These are phyloP conservation scores for Tolypocladium sp. DNA, from an alignment of 2,329 filamentous ascomycete species.

Conservation along the genomic window DNA sequence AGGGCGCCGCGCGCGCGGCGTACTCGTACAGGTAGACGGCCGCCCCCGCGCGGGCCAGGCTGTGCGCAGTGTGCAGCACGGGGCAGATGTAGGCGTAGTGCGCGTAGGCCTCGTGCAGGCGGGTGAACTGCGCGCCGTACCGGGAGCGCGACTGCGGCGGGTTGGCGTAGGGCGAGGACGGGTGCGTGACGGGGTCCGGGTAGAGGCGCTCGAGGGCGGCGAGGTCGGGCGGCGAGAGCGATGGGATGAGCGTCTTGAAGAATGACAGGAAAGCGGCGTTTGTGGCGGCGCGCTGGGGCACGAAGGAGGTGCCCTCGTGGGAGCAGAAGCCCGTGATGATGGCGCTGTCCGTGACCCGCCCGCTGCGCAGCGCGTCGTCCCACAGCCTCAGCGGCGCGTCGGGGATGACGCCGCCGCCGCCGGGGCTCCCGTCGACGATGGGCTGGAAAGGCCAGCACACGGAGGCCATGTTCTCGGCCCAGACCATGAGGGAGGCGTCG, in stretches of 20 bases:
- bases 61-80: slow-evolving; percentile 49
- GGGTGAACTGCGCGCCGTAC: slow-evolving; percentile 44
- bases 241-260: slow-evolving; percentile 52
- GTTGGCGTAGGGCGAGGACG: slow-evolving; percentile 30
- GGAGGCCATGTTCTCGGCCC: slow-evolving; percentile 28
- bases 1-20: slow-evolving; percentile 32
- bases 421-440: slow-evolving; percentile 45
- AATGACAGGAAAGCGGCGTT: slow-evolving; percentile 48
- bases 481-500: slow-evolving; percentile 34
- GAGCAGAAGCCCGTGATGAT: slow-evolving; percentile 63
- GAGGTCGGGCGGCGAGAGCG: slow-evolving; percentile 42
- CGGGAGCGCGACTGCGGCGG: slow-evolving; percentile 18
- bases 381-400: slow-evolving; percentile 51
- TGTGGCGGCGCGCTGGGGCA: slow-evolving; percentile 38
- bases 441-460: slow-evolving; percentile 60
- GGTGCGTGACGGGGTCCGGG: slow-evolving; percentile 41
- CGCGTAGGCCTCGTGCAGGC: slow-evolving; percentile 51
- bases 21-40: slow-evolving; percentile 50
- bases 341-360: slow-evolving; percentile 3
- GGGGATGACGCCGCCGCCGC: slow-evolving; percentile 38
- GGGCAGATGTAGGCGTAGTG: slow-evolving; percentile 59
- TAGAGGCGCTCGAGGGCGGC: slow-evolving; percentile 49
- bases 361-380: slow-evolving; percentile 44
- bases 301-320: slow-evolving; percentile 59
- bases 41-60: slow-evolving; percentile 19